phyloP scores from a whole-genome alignment of 1,284 basidiomycete genomes.

The Boletus smithii region DNA sequence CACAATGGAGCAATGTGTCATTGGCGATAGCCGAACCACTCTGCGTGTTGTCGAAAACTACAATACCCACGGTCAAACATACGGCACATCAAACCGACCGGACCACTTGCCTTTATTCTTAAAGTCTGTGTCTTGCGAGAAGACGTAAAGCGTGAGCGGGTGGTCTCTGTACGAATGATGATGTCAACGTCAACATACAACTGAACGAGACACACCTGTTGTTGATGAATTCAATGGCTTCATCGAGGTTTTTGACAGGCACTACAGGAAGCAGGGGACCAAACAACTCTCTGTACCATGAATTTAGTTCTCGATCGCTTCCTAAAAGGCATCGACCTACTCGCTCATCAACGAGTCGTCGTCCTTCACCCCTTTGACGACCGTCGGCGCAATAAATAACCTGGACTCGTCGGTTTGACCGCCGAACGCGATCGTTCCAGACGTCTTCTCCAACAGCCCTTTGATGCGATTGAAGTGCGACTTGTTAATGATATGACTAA shows the following conservation, averaged over 20 bases:
- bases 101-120: constrained; percentile 54
- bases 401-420: constrained; percentile 60
- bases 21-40: constrained; percentile 70
- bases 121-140: constrained; percentile 56
- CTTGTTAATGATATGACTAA: constrained; percentile 48
- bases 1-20: constrained; percentile 56
- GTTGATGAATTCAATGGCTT: constrained; percentile 72
- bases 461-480: constrained; percentile 63
- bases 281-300: constrained; percentile 56
- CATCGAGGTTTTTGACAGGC: constrained; percentile 67
- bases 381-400: constrained; percentile 65
- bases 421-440: constrained; percentile 70
- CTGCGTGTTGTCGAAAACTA: constrained; percentile 64
- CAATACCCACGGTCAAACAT: constrained; percentile 5
- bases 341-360: constrained; percentile 77
- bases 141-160: constrained; percentile 76
- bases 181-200: not conserved
- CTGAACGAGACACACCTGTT: constrained; percentile 39
- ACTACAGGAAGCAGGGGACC: constrained; percentile 79
- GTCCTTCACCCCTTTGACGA: constrained; percentile 58
- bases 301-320: constrained; percentile 6
- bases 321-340: constrained; percentile 37
- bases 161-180: constrained; percentile 52
- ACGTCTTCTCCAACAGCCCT: constrained; percentile 59
- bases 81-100: not conserved